A percentile compares a stretch with the other conserved stretches of the same genome.
Conservation (phyloP, 1,284 basidiomycete species). For the Meira nashicola region DNA sequence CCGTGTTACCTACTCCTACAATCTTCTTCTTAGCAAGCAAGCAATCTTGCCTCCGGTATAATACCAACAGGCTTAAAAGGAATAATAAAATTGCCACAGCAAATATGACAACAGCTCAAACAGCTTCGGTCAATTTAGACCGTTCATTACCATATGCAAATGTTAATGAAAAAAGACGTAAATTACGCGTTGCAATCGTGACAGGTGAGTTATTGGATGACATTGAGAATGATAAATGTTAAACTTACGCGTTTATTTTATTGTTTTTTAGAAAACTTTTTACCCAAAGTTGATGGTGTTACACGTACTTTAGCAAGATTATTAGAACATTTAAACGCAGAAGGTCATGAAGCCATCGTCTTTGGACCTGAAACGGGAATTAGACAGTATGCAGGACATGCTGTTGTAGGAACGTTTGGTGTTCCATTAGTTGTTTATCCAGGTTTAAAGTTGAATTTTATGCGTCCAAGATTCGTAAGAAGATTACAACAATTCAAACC, state of each 20-base stretch:
- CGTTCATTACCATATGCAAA: conserved; percentile 8
- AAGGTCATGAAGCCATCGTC: conserved; percentile 60
- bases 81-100: no score
- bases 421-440: conserved; percentile 60
- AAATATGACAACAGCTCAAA: no score
- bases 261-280: conserved; percentile 57
- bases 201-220: conserved; percentile 31
- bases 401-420: conserved; percentile 60
- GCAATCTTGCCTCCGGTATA: no score
- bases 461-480: conserved; percentile 59
- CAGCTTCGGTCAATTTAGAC: no score
- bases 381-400: conserved; percentile 58
- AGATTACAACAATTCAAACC: conserved; percentile 56
- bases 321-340: conserved; percentile 59
- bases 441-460: conserved; percentile 61
- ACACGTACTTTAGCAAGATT: conserved; percentile 60
- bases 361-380: conserved; percentile 59
- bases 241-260: background rate
- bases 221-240: background rate
- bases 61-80: no score
- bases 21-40: no score
- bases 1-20: no score
- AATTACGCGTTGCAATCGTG: conserved; percentile 53
- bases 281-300: conserved; percentile 61
- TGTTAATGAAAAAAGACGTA: conserved; percentile 30